Base-by-base conservation (phyloP, 2,329 filamentous ascomycete species). In the Pestalotiopsis sp. region DNA sequence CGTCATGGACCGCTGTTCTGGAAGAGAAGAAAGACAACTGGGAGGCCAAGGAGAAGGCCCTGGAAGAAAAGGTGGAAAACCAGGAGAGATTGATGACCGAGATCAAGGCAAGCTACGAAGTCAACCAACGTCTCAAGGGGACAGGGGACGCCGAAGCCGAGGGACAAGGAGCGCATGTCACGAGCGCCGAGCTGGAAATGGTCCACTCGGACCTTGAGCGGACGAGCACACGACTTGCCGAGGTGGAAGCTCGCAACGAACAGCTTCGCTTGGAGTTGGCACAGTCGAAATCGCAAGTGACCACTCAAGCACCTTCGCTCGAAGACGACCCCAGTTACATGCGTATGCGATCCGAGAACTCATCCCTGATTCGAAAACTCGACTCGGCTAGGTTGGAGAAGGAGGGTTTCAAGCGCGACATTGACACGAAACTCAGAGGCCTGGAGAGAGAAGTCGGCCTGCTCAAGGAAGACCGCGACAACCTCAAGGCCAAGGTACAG, bases 21-120 rank as follows among this genome's bases (percentile, higher is more conserved):
- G 91, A 93, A 68, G 96, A 99, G 84, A 98, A 97, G 82, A 92
- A 93, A 75, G 94, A 95, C 79, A 99, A 99, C 77, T 99, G 96
- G 96, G 91, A 92, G 66, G 91, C 95, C 9, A 98, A 97, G 78
- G 96, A 99, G 83, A 93, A 93, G 82, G 90, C 89, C 36, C 82
- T 98, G 69, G 94, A 97, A 76, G 95, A 98, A 75, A 98, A 98
- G 82, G 86, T 97, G 3, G 95, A 98, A 79, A 97, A 92, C 74
- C 95, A 99, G 78, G 96, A 99, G 63, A 90, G 94, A 6, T 82
- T 99, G 52, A 82, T 99, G 73, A 97, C 93, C 77, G 97, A 99
- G 80, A 90, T 98, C 78, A 98, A 98, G 82, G 96, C 96, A 31
- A 98, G 91, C 82, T 98, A 98, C 78, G 96, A 99, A 80, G 96